phyloP scores from a whole-genome alignment of 208 protist species.

The Crithidia expoeki region DNA sequence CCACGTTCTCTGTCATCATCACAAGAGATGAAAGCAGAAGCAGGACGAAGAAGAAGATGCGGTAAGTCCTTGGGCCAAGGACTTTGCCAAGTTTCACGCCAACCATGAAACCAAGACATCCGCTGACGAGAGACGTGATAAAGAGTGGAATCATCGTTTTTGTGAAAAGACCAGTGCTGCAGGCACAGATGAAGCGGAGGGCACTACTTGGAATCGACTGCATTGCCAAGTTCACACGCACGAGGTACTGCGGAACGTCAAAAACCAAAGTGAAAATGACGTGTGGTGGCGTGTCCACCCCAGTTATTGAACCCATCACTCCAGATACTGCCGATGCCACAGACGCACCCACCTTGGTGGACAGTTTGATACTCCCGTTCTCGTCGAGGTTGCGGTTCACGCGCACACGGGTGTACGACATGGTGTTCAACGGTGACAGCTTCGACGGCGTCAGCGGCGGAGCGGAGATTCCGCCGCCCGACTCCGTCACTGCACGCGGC shows the following conservation, averaged over 20 bases:
- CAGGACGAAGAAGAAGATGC: conserved; percentile 42
- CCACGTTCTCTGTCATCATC: conserved; percentile 37
- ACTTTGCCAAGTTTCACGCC: conserved; percentile 45
- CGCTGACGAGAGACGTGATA: conserved; percentile 29
- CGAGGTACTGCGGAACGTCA: conserved; percentile 55
- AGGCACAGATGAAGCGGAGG: conserved; percentile 44
- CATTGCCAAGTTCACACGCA: conserved; percentile 41
- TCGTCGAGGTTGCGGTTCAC: conserved; percentile 46
- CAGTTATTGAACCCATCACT: conserved; percentile 47
- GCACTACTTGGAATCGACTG: conserved; percentile 43
- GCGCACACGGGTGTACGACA: conserved; percentile 45
- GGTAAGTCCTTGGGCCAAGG: conserved; percentile 43
- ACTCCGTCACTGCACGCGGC: conserved; percentile 29
- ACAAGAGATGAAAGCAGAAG: conserved; percentile 44
- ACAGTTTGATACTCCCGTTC: conserved; percentile 38
- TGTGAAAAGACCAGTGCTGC: conserved; percentile 25
- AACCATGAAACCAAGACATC: conserved; percentile 35
- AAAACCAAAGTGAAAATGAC: conserved; percentile 55
- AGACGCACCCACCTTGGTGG: conserved; percentile 34
- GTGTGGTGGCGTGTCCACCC: conserved; percentile 41
- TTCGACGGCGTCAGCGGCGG: conserved; percentile 35
- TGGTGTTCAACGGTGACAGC: conserved; percentile 36
- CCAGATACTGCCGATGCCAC: conserved; percentile 33
- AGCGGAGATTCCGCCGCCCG: background rate
- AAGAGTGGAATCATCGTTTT: conserved; percentile 39